Evolutionary conservation across 345 rosid species (phyloP), one percentile per base, ranked within the genome.

Genomic region (Theobroma cacao): DNA sequence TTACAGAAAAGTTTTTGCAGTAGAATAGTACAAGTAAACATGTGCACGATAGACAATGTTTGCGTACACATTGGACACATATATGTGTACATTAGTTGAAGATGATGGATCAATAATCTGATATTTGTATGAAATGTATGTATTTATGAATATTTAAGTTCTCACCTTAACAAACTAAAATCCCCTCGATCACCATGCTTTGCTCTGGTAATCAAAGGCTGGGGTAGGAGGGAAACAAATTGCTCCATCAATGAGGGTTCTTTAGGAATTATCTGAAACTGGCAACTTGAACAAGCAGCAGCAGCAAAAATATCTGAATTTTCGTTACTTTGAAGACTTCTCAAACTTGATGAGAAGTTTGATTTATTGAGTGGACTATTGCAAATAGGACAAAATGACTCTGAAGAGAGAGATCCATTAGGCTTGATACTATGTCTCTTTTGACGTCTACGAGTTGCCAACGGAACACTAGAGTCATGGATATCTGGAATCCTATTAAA

Each of bases 281-380:
- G 90, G 86, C 97, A 94, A 82, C 97, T 96, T 8, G 94, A 89
- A 85, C 99, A 95, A 79, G 90, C 89, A 58, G 91, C 83, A 79
- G 84, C 81, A 62, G 48, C 74, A 67, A 92, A 86, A 72, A 13
- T 74, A 74, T 79, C 86, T 66, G 86, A 77, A 56, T 47, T 82
- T 65, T 66, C 60, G 69, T 7, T 18, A 72, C 69, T 77, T 47
- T 76, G 75, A 26, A 13, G 80, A 53, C 70, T 72, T 67, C 77
- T 80, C 47, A 76, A 79, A 68, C 76, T 82, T 8, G 78, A 80
- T 72, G 53, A 81, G 2, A 12, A 74, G 40, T 92, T 88, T 67
- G 93, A 81, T 55, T 52, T 77, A 62, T 74, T 80, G 73, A 88
- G 76, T 3, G 99, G 97, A 50, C 91, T 85, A 56, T 84, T 86